Base-by-base conservation (phyloP, 306 rosid genomes). In the Bauhinia variegata region DNA sequence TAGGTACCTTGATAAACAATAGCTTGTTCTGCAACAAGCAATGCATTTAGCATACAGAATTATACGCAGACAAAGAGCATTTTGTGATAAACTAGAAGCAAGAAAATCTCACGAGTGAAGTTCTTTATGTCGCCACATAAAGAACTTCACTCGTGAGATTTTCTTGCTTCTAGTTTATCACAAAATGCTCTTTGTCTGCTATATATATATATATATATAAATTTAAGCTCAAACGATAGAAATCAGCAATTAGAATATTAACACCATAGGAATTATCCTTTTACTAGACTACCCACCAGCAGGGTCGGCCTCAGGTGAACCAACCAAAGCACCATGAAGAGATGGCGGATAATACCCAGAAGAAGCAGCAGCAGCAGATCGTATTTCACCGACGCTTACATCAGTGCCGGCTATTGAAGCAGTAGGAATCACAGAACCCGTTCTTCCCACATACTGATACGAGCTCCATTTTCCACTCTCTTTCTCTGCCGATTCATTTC, bases 371-470 rank as follows among this genome's bases (percentile, higher is more conserved):
- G 87, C 88, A 5, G 98, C 96, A 17, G 96, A 87, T 33, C 98
- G 81, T 55, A 92, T 89, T 82, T 92, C 98, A 55, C 86, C 96
- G 17, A 92, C 91, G 80, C 89, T 92, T 67, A 92, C 91, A 61
- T 87, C 88, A 63, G 79, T 82, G 41, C 84, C 98, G 42, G 89
- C 86, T 75, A 73, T 57, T 4, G 90, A 84, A 72, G 89, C 78
- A 46, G 83, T 79, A 12, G 95, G 96, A 8, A 81, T 64, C 56
- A 42, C 85, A 36, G 96, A 80, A 16, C 91, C 96, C 9, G 86
- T 55, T 82, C 88, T 69, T 31, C 87, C 96, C 77, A 82, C 71
- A 70, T 80, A 63, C 67, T 88, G 87, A 75, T 89, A 80, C 56
- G 87, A 75, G 70, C 81, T 83, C 95, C 91, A 81, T n/a, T 87